phyloP scores from a whole-genome alignment of 2,329 filamentous ascomycete genomes.

The Alternaria solani region DNA sequence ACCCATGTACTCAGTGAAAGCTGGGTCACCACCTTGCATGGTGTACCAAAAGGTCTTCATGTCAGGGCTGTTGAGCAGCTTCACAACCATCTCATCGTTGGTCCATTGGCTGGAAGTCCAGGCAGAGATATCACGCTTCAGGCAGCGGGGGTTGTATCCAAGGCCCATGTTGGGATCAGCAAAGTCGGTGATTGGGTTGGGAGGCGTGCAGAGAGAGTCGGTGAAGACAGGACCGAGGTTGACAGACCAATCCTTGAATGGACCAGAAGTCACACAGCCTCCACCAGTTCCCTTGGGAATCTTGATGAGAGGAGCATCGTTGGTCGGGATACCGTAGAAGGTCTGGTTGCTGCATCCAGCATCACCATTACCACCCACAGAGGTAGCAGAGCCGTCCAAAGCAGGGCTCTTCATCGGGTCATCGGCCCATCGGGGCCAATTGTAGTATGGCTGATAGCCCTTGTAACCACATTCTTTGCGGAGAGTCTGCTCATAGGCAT shows the following conservation, averaged over 20 bases:
- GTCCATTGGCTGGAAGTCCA: constrained; percentile 39
- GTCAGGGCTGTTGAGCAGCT: constrained; percentile 36
- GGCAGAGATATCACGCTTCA: constrained; percentile 48
- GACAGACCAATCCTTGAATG: constrained; percentile 57
- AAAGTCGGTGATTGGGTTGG: constrained; percentile 39
- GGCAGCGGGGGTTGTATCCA: constrained; percentile 45
- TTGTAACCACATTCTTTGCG: constrained; percentile 42
- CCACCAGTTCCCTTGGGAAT: constrained; percentile 62
- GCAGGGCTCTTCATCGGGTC: constrained; percentile 56
- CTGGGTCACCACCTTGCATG: constrained; percentile 47
- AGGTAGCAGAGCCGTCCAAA: constrained; percentile 63
- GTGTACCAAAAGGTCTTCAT: constrained; percentile 50
- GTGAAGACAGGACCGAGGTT: constrained; percentile 59
- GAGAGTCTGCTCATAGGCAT: constrained; percentile 39
- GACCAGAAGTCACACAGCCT: constrained; percentile 62
- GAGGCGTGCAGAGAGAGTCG: constrained; percentile 38
- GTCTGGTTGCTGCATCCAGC: constrained; percentile 35
- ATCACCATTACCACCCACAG: constrained; percentile 56
- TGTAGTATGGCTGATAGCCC: constrained; percentile 43
- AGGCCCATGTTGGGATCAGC: constrained; percentile 35
- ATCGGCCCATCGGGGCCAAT: constrained; percentile 39
- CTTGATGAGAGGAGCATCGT: constrained; percentile 35
- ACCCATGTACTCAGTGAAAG: constrained; percentile 42
- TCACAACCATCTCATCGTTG: constrained; percentile 38
- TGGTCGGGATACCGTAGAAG: constrained; percentile 35